Evolutionary conservation across 2,329 filamentous ascomycete species (phyloP).

Genomic region (Dactylella cylindrospora): DNA sequence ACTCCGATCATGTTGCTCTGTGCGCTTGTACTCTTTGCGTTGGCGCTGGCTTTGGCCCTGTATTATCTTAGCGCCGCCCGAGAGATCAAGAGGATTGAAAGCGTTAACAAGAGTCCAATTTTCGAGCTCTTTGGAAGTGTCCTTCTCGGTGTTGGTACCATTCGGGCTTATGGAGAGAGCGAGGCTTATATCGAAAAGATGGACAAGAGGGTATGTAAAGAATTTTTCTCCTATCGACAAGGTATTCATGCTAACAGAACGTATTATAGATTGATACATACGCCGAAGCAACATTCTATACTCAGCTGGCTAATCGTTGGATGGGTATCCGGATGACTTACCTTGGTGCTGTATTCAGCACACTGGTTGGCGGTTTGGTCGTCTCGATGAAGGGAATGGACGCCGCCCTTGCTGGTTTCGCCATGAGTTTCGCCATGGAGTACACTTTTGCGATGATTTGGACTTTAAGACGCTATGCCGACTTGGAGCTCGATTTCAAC

Average conservation of each 20-base stretch:
- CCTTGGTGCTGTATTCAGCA: slow-evolving; percentile 69
- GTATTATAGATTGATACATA: slow-evolving; percentile 64
- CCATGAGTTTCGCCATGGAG: slow-evolving; percentile 70
- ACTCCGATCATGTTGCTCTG: slow-evolving; percentile 67
- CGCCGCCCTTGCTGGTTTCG: slow-evolving; percentile 72
- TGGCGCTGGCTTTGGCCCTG: slow-evolving; percentile 62
- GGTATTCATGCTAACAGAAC: neutral
- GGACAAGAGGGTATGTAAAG: slow-evolving; percentile 61
- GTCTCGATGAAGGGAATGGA: slow-evolving; percentile 64
- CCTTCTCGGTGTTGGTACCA: slow-evolving; percentile 71
- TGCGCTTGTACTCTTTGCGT: slow-evolving; percentile 60
- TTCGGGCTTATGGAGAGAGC: slow-evolving; percentile 72
- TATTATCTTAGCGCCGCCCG: slow-evolving; percentile 70
- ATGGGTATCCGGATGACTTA: slow-evolving; percentile 71
- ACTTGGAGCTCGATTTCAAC: slow-evolving; percentile 65
- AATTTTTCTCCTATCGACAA: neutral
- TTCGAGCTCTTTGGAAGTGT: slow-evolving; percentile 78
- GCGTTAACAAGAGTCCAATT: slow-evolving; percentile 73
- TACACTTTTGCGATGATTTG: slow-evolving; percentile 67
- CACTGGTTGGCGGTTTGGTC: slow-evolving; percentile 66
- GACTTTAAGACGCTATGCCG: slow-evolving; percentile 68
- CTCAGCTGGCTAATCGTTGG: slow-evolving; percentile 76
- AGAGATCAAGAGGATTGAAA: slow-evolving; percentile 75
- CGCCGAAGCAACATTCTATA: slow-evolving; percentile 65
- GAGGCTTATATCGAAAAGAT: slow-evolving; percentile 69